A percentile compares a stretch with the other conserved stretches of the same genome.
These are phyloP conservation scores for Selenicereus undatus DNA, from an alignment of 148 eudicot genomes.

Conservation along the genomic window DNA sequence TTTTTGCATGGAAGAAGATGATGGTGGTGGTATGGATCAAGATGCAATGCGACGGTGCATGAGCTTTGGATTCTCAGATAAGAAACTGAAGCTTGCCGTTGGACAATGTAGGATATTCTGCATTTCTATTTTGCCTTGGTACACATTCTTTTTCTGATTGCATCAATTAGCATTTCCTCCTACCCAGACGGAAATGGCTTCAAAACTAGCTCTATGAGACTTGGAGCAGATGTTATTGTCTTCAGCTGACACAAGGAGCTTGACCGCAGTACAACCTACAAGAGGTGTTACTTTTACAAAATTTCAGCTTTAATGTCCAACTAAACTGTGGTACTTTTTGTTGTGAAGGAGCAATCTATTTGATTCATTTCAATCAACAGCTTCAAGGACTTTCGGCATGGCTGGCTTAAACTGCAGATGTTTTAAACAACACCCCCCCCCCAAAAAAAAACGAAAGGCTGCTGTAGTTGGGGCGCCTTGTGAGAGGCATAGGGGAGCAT, in stretches of 20 bases:
- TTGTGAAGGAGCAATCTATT: background rate
- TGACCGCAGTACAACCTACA: background rate
- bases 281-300: background rate
- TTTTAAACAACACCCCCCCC: too few species aligned
- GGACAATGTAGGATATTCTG: background rate
- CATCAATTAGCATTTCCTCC: background rate
- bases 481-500: background rate
- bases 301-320: background rate
- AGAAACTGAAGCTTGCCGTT: background rate
- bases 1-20: too few species aligned
- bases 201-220: background rate
- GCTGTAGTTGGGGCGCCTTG: background rate
- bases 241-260: background rate
- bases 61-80: background rate
- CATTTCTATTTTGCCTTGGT: background rate
- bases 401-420: too few species aligned
- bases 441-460: too few species aligned
- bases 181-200: background rate
- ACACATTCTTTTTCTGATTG: background rate
- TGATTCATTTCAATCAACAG: background rate
- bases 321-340: background rate
- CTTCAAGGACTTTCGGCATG: background rate
- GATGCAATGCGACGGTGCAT: background rate
- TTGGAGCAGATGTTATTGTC: background rate
- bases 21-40: background rate